Conservation (phyloP, 2,329 filamentous ascomycete genomes). For the Fusarium pininemorale region DNA sequence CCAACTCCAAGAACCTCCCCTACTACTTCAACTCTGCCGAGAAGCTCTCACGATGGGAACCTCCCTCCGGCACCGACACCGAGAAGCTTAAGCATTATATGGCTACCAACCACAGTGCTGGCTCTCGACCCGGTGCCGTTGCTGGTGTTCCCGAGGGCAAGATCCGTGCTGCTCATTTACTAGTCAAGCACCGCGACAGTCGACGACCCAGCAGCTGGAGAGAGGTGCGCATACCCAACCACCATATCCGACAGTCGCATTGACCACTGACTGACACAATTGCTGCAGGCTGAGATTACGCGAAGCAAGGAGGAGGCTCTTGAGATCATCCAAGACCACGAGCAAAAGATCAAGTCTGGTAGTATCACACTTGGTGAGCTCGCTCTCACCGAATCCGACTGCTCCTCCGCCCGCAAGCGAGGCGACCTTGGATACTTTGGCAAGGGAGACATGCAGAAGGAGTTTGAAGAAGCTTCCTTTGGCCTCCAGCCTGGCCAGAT, state of each 20-base stretch:
- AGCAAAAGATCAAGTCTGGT: conserved; percentile 78
- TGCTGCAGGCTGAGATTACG: conserved; percentile 76
- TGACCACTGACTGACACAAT: background rate
- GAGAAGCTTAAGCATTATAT: conserved; percentile 95
- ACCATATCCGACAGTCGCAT: background rate
- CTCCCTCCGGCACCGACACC: conserved; percentile 85
- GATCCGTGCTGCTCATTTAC: conserved; percentile 90
- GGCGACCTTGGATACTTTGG: conserved; percentile 97
- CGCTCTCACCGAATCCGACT: conserved; percentile 90
- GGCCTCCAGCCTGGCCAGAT: conserved; percentile 87
- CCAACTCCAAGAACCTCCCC: conserved; percentile 97
- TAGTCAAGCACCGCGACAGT: conserved; percentile 92
- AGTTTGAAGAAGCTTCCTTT: conserved; percentile 97
- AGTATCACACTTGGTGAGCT: conserved; percentile 79
- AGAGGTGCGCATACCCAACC: conserved; percentile 60
- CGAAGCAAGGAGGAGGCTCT: conserved; percentile 88
- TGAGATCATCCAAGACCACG: conserved; percentile 77
- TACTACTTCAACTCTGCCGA: conserved; percentile 96
- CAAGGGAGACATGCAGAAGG: conserved; percentile 95
- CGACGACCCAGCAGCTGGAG: conserved; percentile 93
- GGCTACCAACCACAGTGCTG: conserved; percentile 81
- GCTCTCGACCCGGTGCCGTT: conserved; percentile 52
- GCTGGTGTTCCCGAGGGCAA: conserved; percentile 71
- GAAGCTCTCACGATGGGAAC: conserved; percentile 95
- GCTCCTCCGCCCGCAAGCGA: conserved; percentile 91